A percentile compares a stretch with the other conserved stretches of the same genome.
phyloP scores from a whole-genome alignment of 305 asterid species.

The Petunia hybrid region DNA sequence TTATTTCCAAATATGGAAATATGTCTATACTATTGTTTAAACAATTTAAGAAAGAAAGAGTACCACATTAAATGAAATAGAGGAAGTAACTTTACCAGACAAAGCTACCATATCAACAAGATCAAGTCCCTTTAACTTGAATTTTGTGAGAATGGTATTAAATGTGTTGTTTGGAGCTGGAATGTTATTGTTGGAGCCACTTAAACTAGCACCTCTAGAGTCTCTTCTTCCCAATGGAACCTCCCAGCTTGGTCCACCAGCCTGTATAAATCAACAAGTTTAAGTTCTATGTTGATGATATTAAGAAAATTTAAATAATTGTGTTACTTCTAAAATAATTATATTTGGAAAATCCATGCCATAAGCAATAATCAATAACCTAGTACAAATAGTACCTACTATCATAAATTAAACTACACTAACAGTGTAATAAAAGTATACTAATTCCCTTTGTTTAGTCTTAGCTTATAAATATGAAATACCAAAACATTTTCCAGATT shows the following conservation, averaged over 20 bases:
- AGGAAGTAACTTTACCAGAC: conserved; percentile 32
- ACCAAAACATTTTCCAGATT: too few relatives aligned
- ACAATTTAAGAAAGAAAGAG: too few relatives aligned
- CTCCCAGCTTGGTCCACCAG: conserved; percentile 53
- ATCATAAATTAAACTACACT: too few relatives aligned
- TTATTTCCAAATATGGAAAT: too few relatives aligned
- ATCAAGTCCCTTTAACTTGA: conserved; percentile 40
- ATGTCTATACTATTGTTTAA: too few relatives aligned
- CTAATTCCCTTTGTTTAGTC: too few relatives aligned
- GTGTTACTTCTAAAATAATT: background rate
- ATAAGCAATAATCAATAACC: too few relatives aligned
- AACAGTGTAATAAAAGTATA: too few relatives aligned
- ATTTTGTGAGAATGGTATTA: conserved; percentile 38
- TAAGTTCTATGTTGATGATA: background rate
- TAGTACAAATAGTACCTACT: too few relatives aligned
- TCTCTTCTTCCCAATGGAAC: conserved; percentile 60
- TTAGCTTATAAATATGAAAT: too few relatives aligned
- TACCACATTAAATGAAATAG: background rate
- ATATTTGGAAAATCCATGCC: background rate
- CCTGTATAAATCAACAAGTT: conserved; percentile 29
- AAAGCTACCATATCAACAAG: conserved; percentile 47
- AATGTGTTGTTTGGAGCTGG: conserved; percentile 46
- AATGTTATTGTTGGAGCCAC: conserved; percentile 48
- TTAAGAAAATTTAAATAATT: background rate
- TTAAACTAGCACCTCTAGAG: conserved; percentile 47